Evolutionary conservation across 2,329 filamentous ascomycete genomes (phyloP), one percentile per base, ranked within the genome.

Genomic region (Aspergillus ibericus): DNA sequence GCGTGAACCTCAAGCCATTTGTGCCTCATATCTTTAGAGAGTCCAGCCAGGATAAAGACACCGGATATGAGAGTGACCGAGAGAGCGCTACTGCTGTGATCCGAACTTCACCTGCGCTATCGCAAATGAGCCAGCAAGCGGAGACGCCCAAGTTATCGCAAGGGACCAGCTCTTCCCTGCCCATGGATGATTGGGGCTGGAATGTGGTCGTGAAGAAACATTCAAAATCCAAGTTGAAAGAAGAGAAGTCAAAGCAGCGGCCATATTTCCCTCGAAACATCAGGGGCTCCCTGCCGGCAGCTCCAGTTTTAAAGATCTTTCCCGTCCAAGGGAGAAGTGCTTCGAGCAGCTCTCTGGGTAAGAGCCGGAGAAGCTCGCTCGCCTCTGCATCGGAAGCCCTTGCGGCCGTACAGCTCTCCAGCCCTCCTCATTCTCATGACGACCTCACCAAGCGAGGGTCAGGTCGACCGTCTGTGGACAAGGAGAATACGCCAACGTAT

Each of bases 361-460:
- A 59, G 42, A 56, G 53, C 16, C 59, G 54, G 32, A 66, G 55
- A 57, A 69, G 55, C 54, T 68, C 70, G 25, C 32, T 63, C 4
- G 56, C 63, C 56, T 78, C 77, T 3, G 78, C 78, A 4, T 72
- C 75, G 29, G 70, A 70, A 56, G 71, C 74, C 13, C 64, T 80
- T 5, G 67, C 73, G 5, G 70, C 75, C 1, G 71, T 79, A 15
- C 75, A 77, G 44, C 68, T 70, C 34, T 67, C 67, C 5, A 78
- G 72, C 53, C 70, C 72, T n/a, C 66, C 72, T 3, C 64, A 38
- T 29, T 48, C 44, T 18, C 65, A 63, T 46, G 56, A 60, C 59
- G 67, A 58, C 47, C 35, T 47, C 46, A 57, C 27, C 38, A 59
- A 58, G 12, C 52, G 29, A 44, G 49, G 27, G 20, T 20, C 44